A percentile compares a stretch with the other conserved stretches of the same genome.
phyloP scores from a whole-genome alignment of 768 basidiomycete genomes.

The Tylopilus plumbeoviolaceoides region DNA sequence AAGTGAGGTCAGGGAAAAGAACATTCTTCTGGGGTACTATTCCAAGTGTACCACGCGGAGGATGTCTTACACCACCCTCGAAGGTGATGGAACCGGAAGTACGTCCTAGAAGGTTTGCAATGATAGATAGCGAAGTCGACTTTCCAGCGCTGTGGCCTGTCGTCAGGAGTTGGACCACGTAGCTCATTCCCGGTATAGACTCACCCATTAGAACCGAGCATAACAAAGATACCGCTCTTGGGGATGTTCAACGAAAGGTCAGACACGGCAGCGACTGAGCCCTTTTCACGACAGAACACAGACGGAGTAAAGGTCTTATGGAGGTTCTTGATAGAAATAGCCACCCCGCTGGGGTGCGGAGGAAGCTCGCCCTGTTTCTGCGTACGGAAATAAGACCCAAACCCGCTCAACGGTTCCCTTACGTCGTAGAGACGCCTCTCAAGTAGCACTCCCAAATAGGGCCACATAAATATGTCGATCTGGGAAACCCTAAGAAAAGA shows the following conservation, averaged over 20 bases:
- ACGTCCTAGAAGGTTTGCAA: conserved; percentile 58
- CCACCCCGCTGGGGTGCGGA: conserved; percentile 37
- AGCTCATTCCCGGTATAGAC: conserved; percentile 1
- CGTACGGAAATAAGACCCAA: conserved; percentile 23
- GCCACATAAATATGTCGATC: conserved; percentile 75
- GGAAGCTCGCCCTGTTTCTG: conserved; percentile 14
- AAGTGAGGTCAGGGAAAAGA: conserved; percentile 70
- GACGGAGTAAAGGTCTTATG: conserved; percentile 55
- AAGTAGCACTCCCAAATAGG: conserved; percentile 54
- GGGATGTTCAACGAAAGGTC: conserved; percentile 70
- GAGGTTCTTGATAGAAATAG: conserved; percentile 60
- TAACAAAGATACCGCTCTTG: conserved; percentile 69
- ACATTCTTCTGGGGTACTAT: conserved; percentile 85
- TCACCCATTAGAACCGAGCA: conserved; percentile 69
- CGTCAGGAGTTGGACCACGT: neutral
- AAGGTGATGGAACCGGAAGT: conserved; percentile 55
- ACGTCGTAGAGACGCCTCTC: conserved; percentile 65
- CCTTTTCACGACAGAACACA: conserved; percentile 43
- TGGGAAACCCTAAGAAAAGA: neutral
- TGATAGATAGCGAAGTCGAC: conserved; percentile 64
- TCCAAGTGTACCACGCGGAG: conserved; percentile 63
- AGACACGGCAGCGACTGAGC: conserved; percentile 54
- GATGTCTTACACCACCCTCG: conserved; percentile 48
- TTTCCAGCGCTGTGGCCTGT: conserved; percentile 59
- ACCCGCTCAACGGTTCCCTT: conserved; percentile 30